These are phyloP conservation scores for Neofusicoccum ribis DNA, from an alignment of 2,329 filamentous ascomycete genomes.

Conservation along the genomic window DNA sequence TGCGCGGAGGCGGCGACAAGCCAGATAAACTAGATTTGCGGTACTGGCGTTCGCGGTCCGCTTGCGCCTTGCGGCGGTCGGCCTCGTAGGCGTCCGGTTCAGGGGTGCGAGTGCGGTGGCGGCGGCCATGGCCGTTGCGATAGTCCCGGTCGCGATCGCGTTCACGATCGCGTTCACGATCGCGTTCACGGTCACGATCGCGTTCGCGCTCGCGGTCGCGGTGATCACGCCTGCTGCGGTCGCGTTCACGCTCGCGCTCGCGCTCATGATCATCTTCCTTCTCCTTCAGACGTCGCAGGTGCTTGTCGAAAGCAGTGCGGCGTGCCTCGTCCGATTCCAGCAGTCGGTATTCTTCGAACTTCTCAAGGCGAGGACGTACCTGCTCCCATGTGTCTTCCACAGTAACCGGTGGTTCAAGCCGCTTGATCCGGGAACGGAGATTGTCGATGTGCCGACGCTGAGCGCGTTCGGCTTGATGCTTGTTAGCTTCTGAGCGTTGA, in stretches of 20 bases:
- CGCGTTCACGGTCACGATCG: conserved; percentile 57
- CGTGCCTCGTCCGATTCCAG: conserved; percentile 81
- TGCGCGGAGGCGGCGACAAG: conserved; percentile 52
- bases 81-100: conserved; percentile 94
- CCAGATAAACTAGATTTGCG: conserved; percentile 74
- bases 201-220: conserved; percentile 50
- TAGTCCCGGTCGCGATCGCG: conserved; percentile 50
- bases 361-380: conserved; percentile 75
- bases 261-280: conserved; percentile 79
- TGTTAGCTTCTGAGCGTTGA: conserved; percentile 81
- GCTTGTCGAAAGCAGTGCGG: conserved; percentile 84
- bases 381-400: conserved; percentile 84
- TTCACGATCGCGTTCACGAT: conserved; percentile 46
- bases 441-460: conserved; percentile 83
- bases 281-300: conserved; percentile 85
- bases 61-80: conserved; percentile 88
- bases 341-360: conserved; percentile 79
- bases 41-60: conserved; percentile 91
- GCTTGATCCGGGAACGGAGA: conserved; percentile 83
- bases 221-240: conserved; percentile 42
- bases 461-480: conserved; percentile 75
- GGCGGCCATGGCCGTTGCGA: conserved; percentile 42
- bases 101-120: conserved; percentile 72
- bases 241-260: conserved; percentile 61
- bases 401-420: conserved; percentile 79